Evolutionary conservation across 495 filamentous ascomycete genomes (phyloP), one percentile per base, ranked within the genome.

Genomic region (Aspergillus sclerotiicarbonarius): DNA sequence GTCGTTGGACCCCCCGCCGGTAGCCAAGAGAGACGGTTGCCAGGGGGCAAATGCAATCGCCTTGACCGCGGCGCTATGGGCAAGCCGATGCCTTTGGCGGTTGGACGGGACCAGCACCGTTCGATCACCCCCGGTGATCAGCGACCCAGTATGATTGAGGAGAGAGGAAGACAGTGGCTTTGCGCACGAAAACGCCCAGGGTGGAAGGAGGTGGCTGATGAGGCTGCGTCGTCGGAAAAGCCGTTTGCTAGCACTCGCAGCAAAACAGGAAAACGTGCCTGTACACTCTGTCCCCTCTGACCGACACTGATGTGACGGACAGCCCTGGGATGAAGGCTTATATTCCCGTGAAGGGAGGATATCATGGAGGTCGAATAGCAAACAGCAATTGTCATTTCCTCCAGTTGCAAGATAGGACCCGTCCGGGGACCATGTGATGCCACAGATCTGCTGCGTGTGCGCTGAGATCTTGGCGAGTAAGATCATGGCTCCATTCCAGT

Each of bases 21-120:
- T 96, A 29, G 94, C 94, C 48, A 98, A 75, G 1, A 98, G 77
- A 16, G 89, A 88, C 31, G 87, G 83, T 55, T 92, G 90, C 93
- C 93, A 98, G 6, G 94, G 94, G 44, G 94, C 96, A 73, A 98
- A 98, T 9, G 94, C 94, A 59, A 98, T 92, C 20, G 94, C 94
- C 71, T 98, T 98, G 63, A 97, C 90, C 8, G 94, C 94, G 1
- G 94, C 93, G 13, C 86, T 82, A 71, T 98, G 91, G 8, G 74
- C 37, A 80, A 94, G 90, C 33, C 80, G 81, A 66, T 95, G 84
- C 60, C 85, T 89, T 63, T 89, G 86, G 25, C 80, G 75, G 37
- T 85, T 86, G 6, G 57, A 48, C 7, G 71, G 66, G n/a, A 78
- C 52, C 12, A 67, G 31, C 20, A 67, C 53, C 8, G 73, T 75